Conservation (phyloP, 306 rosid species). For the Crotalaria pallida region DNA sequence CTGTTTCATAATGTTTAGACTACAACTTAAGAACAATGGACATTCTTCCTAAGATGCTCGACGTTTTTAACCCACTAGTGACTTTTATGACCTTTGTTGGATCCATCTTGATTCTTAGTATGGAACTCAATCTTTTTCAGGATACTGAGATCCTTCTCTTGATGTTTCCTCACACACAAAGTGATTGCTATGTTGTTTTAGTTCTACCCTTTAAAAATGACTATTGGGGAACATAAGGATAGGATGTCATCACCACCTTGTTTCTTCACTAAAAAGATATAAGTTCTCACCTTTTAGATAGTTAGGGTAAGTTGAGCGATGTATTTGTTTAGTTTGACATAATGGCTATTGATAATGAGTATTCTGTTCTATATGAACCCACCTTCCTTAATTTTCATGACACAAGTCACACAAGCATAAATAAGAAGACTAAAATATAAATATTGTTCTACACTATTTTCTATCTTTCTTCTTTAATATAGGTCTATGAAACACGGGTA, state of each 20-base stretch:
- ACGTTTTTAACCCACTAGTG: neutral
- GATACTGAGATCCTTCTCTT: neutral
- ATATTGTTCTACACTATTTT: neutral
- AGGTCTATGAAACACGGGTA: too few relatives aligned
- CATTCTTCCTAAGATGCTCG: slow-evolving; percentile 30
- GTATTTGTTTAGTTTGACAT: slow-evolving; percentile 16
- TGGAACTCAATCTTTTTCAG: slow-evolving; percentile 11
- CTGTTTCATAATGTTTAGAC: slow-evolving; percentile 30
- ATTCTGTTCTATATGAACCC: neutral
- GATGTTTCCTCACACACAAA: neutral
- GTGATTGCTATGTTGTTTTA: neutral
- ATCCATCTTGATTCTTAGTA: slow-evolving; percentile 12
- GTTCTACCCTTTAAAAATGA: slow-evolving; percentile 2
- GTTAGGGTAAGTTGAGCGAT: neutral
- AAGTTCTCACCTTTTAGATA: neutral
- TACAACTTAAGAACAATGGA: slow-evolving; percentile 25
- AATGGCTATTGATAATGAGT: neutral
- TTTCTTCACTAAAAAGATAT: slow-evolving; percentile 4
- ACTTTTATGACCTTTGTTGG: neutral
- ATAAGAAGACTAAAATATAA: neutral
- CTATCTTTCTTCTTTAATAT: neutral
- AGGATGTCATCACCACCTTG: slow-evolving; percentile 5
- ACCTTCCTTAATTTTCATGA: neutral
- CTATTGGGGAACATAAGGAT: neutral
- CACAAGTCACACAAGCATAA: neutral